Conservation (phyloP, 2,329 filamentous ascomycete genomes). For the Hymenoscyphus occultus region DNA sequence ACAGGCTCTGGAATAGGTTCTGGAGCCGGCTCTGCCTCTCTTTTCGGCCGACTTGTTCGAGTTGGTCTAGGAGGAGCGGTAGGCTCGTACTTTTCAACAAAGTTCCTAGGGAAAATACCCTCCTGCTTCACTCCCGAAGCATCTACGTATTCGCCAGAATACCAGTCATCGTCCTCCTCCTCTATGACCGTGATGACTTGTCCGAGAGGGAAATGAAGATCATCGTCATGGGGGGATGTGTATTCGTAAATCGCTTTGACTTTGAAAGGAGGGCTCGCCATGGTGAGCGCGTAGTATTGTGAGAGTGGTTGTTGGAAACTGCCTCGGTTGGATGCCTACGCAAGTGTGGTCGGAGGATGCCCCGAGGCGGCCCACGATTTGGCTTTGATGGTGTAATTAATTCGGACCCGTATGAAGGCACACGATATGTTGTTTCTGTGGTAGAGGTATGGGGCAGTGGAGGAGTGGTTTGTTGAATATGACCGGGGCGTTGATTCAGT, state of each 20-base stretch:
- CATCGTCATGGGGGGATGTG: constrained; percentile 87
- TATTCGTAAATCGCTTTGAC: constrained; percentile 98
- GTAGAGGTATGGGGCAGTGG: constrained; percentile 24
- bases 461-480: constrained; percentile 18
- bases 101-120: constrained; percentile 93
- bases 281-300: constrained; percentile 45
- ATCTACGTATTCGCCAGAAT: constrained; percentile 82
- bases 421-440: constrained; percentile 17
- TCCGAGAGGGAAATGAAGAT: constrained; percentile 79
- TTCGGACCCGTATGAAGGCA: constrained; percentile 14
- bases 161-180: constrained; percentile 92
- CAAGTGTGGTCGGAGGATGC: constrained; percentile 16
- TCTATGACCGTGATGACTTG: constrained; percentile 94
- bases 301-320: constrained; percentile 28
- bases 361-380: constrained; percentile 20
- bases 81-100: constrained; percentile 94
- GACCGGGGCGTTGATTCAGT: constrained; percentile 29
- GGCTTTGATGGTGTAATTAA: constrained; percentile 17
- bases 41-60: constrained; percentile 66
- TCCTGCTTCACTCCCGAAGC: constrained; percentile 69
- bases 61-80: constrained; percentile 82
- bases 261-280: constrained; percentile 75
- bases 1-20: constrained; percentile 36
- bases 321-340: constrained; percentile 25
- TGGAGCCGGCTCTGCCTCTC: constrained; percentile 40